Base-by-base conservation (phyloP, 768 basidiomycete genomes). In the Lentinula sp. region DNA sequence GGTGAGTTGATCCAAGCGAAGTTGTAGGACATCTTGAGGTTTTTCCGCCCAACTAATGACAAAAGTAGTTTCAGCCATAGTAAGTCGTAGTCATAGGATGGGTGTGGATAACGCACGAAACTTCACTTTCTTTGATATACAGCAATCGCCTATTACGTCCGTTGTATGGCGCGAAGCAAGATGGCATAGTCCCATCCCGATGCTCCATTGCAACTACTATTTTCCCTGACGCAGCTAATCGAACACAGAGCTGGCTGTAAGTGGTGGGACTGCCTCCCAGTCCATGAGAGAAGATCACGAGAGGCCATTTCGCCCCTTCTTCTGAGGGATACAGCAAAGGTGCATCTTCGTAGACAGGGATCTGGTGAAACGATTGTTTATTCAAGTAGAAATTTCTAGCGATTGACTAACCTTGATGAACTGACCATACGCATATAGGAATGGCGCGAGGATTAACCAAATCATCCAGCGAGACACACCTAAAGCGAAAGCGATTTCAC, bases 261-360 rank as follows among this genome's bases (percentile, higher is more conserved):
- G 85, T 81, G 0, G 85, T 89, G 20, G 85, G 76, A 46, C 81
- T 85, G 4, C 91, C 92, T 18, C 84, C 87, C 20, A 94, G 81
- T 18, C 93, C 93, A 74, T 94, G 93, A 9, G 88, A 91, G 73
- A 93, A 94, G 43, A 95, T 80, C 35, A 93, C 83, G 35, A 95
- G 79, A 0, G 91, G 90, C 90, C 90, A 91, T 52, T 80, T 79
- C 16, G 73, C 64, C 32, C 65, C 48, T 58, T 70, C 62, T 66
- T 66, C 10, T 78, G 80, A 32, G 13, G 48, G 58, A 41, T 72
- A 68, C 4, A 84, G 76, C 20, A 87, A 80, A 4, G 83, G 81
- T 3, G 84, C 84, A 60, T 83, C 81, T 10, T 71, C 70, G 65
- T 83, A 77, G 23, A 81, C 81, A n/a, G 86, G 84, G 59, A 86